Conservation (phyloP, 176 grass and related monocot genomes). For the Alopecurus myosuroides region DNA sequence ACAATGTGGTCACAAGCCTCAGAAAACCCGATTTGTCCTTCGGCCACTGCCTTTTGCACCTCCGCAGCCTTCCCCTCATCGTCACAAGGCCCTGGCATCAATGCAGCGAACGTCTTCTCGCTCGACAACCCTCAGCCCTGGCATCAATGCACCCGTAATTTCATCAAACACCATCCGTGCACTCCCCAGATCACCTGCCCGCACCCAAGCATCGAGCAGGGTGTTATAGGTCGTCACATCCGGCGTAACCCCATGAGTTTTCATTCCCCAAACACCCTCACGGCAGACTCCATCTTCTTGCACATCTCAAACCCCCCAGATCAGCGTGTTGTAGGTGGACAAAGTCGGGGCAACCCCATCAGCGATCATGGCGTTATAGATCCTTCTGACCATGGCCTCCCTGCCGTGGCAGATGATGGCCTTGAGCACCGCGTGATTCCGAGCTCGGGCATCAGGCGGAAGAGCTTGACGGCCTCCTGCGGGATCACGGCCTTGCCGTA, state of each 20-base stretch:
- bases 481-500: slow-evolving; percentile 73
- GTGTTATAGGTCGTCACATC: slow-evolving; percentile 73
- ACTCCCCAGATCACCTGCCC: slow-evolving; percentile 58
- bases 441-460: slow-evolving; percentile 84
- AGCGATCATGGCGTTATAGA: slow-evolving; percentile 74
- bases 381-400: slow-evolving; percentile 67
- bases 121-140: slow-evolving; percentile 65
- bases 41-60: slow-evolving; percentile 46
- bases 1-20: slow-evolving; percentile 67
- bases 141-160: too few species aligned
- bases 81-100: slow-evolving; percentile 93
- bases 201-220: slow-evolving; percentile 68
- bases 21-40: slow-evolving; percentile 84
- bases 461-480: slow-evolving; percentile 90
- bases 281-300: slow-evolving; percentile 61
- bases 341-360: slow-evolving; percentile 45
- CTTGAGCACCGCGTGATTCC: slow-evolving; percentile 77
- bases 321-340: slow-evolving; percentile 75
- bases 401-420: slow-evolving; percentile 75
- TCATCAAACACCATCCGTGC: slow-evolving; percentile 82
- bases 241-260: slow-evolving; percentile 42
- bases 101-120: slow-evolving; percentile 82
- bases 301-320: slow-evolving; percentile 92
- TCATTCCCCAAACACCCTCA: slow-evolving; percentile 79
- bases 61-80: slow-evolving; percentile 52